Conservation (phyloP, 306 rosid species). For the Vigna trinervia region DNA sequence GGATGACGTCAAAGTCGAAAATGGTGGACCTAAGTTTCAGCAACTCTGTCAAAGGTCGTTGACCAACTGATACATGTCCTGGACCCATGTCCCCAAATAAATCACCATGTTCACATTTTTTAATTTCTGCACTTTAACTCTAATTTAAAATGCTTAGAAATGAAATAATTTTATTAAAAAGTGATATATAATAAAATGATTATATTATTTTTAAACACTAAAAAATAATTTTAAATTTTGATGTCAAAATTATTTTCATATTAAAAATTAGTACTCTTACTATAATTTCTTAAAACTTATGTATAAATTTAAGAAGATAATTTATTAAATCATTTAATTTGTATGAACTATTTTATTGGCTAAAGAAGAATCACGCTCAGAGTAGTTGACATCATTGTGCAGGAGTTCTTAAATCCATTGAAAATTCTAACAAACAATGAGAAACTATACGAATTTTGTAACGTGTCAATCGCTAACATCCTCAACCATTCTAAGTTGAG, state of each 20-base stretch:
- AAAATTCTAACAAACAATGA: not conserved
- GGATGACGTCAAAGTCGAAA: conserved; percentile 41
- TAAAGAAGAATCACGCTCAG: no score
- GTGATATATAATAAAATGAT: not conserved
- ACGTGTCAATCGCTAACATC: not conserved
- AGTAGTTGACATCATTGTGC: not conserved
- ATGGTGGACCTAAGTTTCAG: conserved; percentile 53
- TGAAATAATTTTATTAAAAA: not conserved
- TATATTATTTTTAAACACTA: not conserved
- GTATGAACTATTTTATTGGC: no score
- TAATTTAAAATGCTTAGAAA: not conserved
- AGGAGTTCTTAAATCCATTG: not conserved
- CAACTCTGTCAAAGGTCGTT: conserved; percentile 64
- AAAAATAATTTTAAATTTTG: not conserved
- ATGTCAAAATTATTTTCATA: not conserved
- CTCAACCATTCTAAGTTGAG: not conserved
- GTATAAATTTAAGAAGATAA: no score
- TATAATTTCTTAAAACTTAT: no score
- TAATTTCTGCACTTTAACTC: not conserved
- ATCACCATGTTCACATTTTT: not conserved
- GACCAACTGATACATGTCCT: conserved; percentile 55
- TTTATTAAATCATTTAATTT: no score
- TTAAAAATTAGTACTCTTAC: no score
- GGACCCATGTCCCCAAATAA: conserved; percentile 7
- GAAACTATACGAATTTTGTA: not conserved